Evolutionary conservation across 768 basidiomycete species (phyloP), one percentile per base, ranked within the genome.

Genomic region (Serendipita sp.): DNA sequence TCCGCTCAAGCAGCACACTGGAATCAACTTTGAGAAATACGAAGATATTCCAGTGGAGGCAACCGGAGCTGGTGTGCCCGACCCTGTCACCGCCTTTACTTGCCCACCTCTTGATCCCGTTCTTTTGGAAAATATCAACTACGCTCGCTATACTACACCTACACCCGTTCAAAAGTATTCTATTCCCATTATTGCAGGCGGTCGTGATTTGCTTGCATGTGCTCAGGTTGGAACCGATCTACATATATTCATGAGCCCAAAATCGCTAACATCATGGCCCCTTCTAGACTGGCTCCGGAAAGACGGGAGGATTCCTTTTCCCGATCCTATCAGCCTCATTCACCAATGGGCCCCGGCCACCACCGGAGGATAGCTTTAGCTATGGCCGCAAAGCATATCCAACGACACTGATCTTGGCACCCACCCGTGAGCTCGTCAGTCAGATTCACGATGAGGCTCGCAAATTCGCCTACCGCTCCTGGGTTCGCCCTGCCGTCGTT

Each of bases 91-190:
- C 67, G 81, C 83, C 44, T 99, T 99, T 77, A 87, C 87, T 65
- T 83, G 79, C 70, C 87, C 93, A 52, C 94, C 92, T 66, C 78
- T 99, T 70, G 93, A 99, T 75, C 82, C 88, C 50, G 86, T 94
- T 73, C 83, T 99, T 44, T 79, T 98, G 68, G 93, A 96, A 75
- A 99, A 99, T 76, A 99, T 99, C 68, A 78, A 80, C 36, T 87
- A 80, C 75, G 91, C 96, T 73, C 90, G 83, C 78, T 99, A 98
- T 80, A 83, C 85, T 65, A 92, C 85, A 45, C 96, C 96, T 8
- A 99, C 96, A 62, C 96, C 96, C 27, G 96, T 99, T 69, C 96
- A 99, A 84, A 98, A 98, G 81, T 95, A 98, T 75, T 98, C 96
- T 69, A 88, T 99, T 71, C 96, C 96, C 73, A 98, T 98, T 73